These are phyloP conservation scores for Luffa aegyptiaca DNA, from an alignment of 306 rosid species.

Conservation along the genomic window DNA sequence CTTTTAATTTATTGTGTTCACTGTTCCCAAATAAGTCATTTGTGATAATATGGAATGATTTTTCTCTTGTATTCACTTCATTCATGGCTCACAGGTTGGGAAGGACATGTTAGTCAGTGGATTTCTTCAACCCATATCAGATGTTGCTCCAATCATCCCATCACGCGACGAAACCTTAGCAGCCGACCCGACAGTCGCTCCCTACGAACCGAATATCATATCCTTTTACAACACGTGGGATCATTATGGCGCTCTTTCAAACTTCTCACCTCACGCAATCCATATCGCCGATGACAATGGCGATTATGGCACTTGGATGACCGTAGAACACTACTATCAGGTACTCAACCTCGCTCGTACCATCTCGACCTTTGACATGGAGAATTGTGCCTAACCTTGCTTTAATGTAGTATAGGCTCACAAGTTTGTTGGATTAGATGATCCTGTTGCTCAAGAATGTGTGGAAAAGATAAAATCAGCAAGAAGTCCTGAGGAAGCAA, in stretches of 20 bases:
- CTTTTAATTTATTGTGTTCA: slow-evolving; percentile 5
- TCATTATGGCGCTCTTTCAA: slow-evolving; percentile 76
- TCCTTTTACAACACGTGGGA: slow-evolving; percentile 92
- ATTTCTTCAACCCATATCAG: slow-evolving; percentile 78
- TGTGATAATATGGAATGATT: slow-evolving; percentile 6
- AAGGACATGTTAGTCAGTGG: slow-evolving; percentile 90
- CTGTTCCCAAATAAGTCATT: not conserved
- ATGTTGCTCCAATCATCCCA: slow-evolving; percentile 63
- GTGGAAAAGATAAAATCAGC: slow-evolving; percentile 65
- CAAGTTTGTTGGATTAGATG: slow-evolving; percentile 59
- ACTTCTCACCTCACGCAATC: slow-evolving; percentile 86
- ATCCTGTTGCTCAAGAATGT: slow-evolving; percentile 47
- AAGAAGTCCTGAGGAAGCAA: slow-evolving; percentile 87
- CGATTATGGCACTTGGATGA: slow-evolving; percentile 53
- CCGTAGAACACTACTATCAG: slow-evolving; percentile 94
- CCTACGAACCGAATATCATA: slow-evolving; percentile 65
- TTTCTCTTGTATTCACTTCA: not conserved
- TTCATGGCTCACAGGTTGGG: slow-evolving; percentile 49
- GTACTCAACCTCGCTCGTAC: slow-evolving; percentile 22
- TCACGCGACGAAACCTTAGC: slow-evolving; percentile 67
- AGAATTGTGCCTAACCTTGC: not conserved
- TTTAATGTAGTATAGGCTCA: slow-evolving; percentile 42
- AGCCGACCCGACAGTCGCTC: slow-evolving; percentile 67
- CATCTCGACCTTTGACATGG: not conserved
- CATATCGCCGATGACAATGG: slow-evolving; percentile 59